Evolutionary conservation across 805 yeast species (phyloP), one percentile per base, ranked within the genome.

Genomic region (Pichia nakasei): DNA sequence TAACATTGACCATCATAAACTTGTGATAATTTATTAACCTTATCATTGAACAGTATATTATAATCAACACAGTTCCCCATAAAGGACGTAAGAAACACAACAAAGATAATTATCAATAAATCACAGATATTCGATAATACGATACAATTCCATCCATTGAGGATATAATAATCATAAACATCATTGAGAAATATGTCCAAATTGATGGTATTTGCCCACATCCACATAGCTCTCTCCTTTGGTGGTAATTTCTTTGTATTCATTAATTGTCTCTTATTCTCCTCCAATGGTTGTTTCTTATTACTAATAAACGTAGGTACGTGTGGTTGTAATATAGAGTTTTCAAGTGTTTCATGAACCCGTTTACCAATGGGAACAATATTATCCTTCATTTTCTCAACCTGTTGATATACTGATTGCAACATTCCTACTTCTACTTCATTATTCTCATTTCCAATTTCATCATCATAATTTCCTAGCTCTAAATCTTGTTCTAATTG

Each of bases 151-250:
- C 82, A 72, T 0, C 99, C 99, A 58, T 82, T 85, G 3, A 94
- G 95, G 22, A 82, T 66, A 59, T 85, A 93, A 58, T 88, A 93
- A 41, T 73, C 71, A 62, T 93, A 93, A 11, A 89, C 75, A 52
- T 91, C 95, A 42, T 78, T 78, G 18, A 93, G 67, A 54, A 91
- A 93, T 38, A 78, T 74, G 64, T 93, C 99, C 60, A 93, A 72
- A 60, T 93, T 93, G 52, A 85, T 86, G 21, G 93, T 86, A 56
- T 93, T 93, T 1, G 97, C 95, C 97, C 98, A 93, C 48, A 86
- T 73, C 87, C 97, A 93, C 17, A 85, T 67, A 0, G 97, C 95
- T 39, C 87, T 67, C 57, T 89, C 96, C 47, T 69, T 68, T 1
- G 85, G 76, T 41, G 78, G 75, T 22, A 79, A 56, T 1, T 72